Evolutionary conservation across 2,329 filamentous ascomycete genomes (phyloP).

Genomic region (Scedosporium dehoogii): DNA sequence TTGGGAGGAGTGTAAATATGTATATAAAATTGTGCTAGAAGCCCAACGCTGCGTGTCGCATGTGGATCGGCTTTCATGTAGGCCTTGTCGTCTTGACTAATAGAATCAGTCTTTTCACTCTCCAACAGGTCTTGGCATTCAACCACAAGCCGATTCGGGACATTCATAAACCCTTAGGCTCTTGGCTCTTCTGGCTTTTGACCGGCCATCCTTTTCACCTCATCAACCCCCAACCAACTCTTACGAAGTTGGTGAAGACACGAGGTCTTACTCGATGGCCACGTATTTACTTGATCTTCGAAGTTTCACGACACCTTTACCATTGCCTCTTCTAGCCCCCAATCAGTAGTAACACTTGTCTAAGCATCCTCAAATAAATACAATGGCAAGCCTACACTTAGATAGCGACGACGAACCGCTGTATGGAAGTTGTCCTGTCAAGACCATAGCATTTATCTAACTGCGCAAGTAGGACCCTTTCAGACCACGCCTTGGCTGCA

Average conservation of each 20-base stretch:
- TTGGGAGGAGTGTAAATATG: background rate
- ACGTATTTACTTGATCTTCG: background rate
- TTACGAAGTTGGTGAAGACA: too few species aligned
- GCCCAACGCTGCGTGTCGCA: background rate
- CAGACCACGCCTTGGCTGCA: conserved; percentile 55
- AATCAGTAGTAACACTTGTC: background rate
- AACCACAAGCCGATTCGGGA: background rate
- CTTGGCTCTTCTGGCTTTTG: background rate
- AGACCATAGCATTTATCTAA: background rate
- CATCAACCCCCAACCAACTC: background rate
- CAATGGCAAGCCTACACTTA: conserved; percentile 14
- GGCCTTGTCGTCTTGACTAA: conserved; percentile 1
- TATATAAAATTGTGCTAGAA: conserved; percentile 1
- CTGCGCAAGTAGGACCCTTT: conserved; percentile 42
- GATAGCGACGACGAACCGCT: conserved; percentile 36
- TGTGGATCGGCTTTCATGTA: background rate
- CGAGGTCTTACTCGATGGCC: conserved; percentile 1
- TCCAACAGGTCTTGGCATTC: background rate
- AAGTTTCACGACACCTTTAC: background rate
- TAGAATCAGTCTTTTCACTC: background rate
- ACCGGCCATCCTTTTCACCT: background rate
- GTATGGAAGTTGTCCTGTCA: conserved; percentile 23
- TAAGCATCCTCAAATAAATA: background rate
- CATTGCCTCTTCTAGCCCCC: background rate
- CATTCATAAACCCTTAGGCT: background rate